Base-by-base conservation (phyloP, 116 monocot species). In the Phalaenopsis hybrid region DNA sequence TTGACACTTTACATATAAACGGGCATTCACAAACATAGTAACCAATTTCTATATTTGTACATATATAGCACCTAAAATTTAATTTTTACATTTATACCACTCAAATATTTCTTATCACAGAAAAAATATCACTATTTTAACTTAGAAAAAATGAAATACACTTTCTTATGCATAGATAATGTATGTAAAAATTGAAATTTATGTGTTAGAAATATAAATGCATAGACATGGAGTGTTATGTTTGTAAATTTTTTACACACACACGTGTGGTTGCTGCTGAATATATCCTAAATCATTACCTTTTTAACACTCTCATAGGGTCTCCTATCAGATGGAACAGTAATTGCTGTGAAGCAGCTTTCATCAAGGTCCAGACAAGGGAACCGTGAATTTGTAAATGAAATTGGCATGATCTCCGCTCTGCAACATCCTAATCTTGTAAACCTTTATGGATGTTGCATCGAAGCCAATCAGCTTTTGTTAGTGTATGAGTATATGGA, bases 401-500 rank as follows among this genome's bases (percentile, higher is more conserved):
- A 92, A 76, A 94, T 94, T 28, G 94, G 94, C 52, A 88, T 90
- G 92, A 90, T 94, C 49, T 94, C 94, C 81, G 85, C 84, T 51
- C 81, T 92, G 48, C 92, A 89, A 74, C 94, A 94, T 83, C 90
- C 90, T 12, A 94, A 92, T 79, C 90, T 95, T 55, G 91, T 95
- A 34, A 95, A 87, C 75, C 91, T 95, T 51, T 91, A 92, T 83
- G 95, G 95, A 49, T 95, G 94, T 49, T 94, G 94, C 79, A 85
- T 68, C 23, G 94, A 94, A 90, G 92, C 88, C 61, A 92, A 92
- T 81, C 94, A 94, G 75, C 81, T 92, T 44, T 84, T 88, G 78
- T 79, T 94, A 8, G 82, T 94, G 44, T 94, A 94, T 75, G 94
- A 94, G 80, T 94, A 90, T 70, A 90, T 94, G 94, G 89, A 94